Base-by-base conservation (phyloP, 75 land plant species). In the Selaginella tamariscina region DNA sequence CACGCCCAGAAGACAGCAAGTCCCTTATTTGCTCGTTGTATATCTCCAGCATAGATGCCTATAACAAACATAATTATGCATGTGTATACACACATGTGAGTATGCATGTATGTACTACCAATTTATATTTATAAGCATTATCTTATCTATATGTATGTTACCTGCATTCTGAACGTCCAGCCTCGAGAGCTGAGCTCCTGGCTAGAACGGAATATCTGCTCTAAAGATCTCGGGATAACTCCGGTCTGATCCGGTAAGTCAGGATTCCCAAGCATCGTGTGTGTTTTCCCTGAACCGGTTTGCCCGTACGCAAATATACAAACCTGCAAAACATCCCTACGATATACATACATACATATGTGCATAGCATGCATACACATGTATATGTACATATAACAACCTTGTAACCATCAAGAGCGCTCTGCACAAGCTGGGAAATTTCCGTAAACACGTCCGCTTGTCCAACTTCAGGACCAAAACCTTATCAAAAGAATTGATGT, bases 31-130 rank as follows among this genome's bases (percentile, higher is more conserved):
- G 62, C 62, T 59, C 62, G 26, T 59, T 59, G 62, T 59, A 59
- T 9, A 59, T 59, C n/a, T 59, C 62, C 62, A 59, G 26, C 62
- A 59, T 59, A 59, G 62, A 59, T n/a, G 62, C 62, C 62, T 26
- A 39, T 39, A 39, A 5, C 49, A 39, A 15, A 39, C 15, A 39
- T 39, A n/a, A n/a, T n/a, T n/a, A n/a, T n/a, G n/a, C n/a, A n/a
- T n/a, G n/a, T n/a, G n/a, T n/a, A n/a, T n/a, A n/a, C n/a, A n/a
- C n/a, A n/a, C n/a, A n/a, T n/a, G n/a, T n/a, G n/a, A n/a, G n/a
- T n/a, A n/a, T n/a, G n/a, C n/a, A n/a, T n/a, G n/a, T n/a, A n/a
- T n/a, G n/a, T n/a, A n/a, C n/a, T n/a, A n/a, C n/a, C n/a, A n/a
- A n/a, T n/a, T n/a, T n/a, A n/a, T n/a, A n/a, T n/a, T n/a, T n/a